Evolutionary conservation across 208 protist genomes (phyloP), one percentile per base, ranked within the genome.

Genomic region (Leishmania mexicana): DNA sequence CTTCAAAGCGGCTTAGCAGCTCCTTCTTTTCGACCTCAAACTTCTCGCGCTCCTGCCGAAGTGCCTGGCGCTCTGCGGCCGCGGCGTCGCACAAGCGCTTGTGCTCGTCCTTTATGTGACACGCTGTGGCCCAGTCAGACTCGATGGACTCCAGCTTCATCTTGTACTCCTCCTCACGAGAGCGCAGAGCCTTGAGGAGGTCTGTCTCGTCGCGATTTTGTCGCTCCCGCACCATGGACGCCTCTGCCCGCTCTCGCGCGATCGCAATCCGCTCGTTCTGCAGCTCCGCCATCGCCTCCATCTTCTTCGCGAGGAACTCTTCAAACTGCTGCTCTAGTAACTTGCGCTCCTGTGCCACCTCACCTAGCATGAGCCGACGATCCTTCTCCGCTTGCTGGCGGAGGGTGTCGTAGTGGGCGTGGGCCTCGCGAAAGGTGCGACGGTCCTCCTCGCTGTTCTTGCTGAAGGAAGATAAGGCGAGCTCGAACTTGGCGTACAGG

Each of bases 1-100:
- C 79, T 49, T 94, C 91, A 83, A 96, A 95, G 15, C 90, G 92
- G 7, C 67, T 76, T 67, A 96, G 80, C 21, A 98, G 81, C 76
- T 95, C 89, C 51, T 86, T 83, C 84, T 96, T 96, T 68, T 98
- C 95, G 10, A 85, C 75, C 76, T 97, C 93, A 83, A 98, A 98
- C 49, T 85, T 75, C n/a, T 91, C 78, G 17, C 93, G 90, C 85
- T 98, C 93, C 31, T 84, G 70, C 24, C 85, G 88, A 70, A 96
- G 87, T 13, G 92, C 81, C 53, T 94, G 91, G 17, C 91, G 90
- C 82, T 98, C 95, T 0, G 79, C 81, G 24, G 74, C 83, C 4
- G 84, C 87, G 68, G 84, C 82, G 24, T 95, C 86, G 65, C 84
- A 86, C 17, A 95, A 24, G 17, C 92, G 90, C 57, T 83, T 81